These are phyloP conservation scores for Protomyces macrosporus DNA, from an alignment of 1,139 yeast species.

Conservation along the genomic window DNA sequence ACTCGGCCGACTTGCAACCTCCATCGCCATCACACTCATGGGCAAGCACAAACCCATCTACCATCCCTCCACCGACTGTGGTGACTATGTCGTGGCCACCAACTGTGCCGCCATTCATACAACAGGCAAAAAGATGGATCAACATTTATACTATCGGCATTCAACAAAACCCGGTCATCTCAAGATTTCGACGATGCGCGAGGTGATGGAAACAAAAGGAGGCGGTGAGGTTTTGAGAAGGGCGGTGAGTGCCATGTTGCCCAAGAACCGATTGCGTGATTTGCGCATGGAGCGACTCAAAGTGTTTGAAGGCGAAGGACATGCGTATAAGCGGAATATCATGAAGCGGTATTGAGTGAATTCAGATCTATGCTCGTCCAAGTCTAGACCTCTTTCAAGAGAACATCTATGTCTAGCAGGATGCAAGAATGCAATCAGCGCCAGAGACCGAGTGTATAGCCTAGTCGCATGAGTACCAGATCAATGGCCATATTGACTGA, in stretches of 20 bases:
- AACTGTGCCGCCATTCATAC: conserved; percentile 76
- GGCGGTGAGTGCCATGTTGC: conserved; percentile 95
- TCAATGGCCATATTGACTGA: conserved; percentile 94
- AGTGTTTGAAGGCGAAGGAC: conserved; percentile 79
- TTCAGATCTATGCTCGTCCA: too few species aligned
- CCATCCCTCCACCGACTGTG: conserved; percentile 72
- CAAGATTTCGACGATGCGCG: conserved; percentile 75
- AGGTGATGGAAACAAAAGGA: conserved; percentile 71
- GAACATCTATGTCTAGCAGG: too few species aligned
- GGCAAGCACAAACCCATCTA: conserved; percentile 95
- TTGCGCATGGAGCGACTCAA: conserved; percentile 76
- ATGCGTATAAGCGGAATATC: conserved; percentile 77
- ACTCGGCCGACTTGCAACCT: conserved; percentile 84
- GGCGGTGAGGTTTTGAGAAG: conserved; percentile 71
- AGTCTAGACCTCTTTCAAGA: too few species aligned
- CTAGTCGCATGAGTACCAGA: conserved; percentile 81
- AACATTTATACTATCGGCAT: conserved; percentile 88
- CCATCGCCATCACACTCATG: conserved; percentile 78
- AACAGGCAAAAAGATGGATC: conserved; percentile 76
- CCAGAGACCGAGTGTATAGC: conserved; percentile 75
- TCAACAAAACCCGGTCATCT: conserved; percentile 86
- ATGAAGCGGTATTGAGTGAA: conserved; percentile 36
- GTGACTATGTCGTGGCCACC: conserved; percentile 95
- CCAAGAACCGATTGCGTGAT: conserved; percentile 79
- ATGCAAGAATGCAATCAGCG: background rate